Evolutionary conservation across 495 filamentous ascomycete genomes (phyloP).

Genomic region (Daldinia concentrica): DNA sequence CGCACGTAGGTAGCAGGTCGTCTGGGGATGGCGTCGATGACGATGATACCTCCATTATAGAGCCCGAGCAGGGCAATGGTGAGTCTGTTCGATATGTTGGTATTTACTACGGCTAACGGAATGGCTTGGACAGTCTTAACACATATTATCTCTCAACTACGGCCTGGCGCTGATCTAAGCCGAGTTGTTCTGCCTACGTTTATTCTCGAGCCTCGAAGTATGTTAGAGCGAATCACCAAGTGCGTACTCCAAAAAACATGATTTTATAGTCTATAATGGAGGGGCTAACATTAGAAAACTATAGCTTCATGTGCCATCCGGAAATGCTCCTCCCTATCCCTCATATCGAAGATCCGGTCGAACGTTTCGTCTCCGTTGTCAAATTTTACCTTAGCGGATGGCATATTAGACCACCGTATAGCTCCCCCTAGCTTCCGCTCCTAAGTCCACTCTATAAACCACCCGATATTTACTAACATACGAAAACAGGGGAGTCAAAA

Average conservation of each 20-base stretch:
- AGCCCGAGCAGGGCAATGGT: conserved; percentile 80
- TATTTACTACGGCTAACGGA: neutral
- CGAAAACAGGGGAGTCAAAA: conserved; percentile 88
- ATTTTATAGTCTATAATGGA: neutral
- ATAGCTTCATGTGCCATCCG: conserved; percentile 98
- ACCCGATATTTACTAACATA: conserved; percentile 32
- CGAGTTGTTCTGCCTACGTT: conserved; percentile 96
- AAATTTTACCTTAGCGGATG: conserved; percentile 98
- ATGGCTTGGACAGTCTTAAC: conserved; percentile 70
- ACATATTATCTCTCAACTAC: conserved; percentile 96
- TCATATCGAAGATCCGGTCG: conserved; percentile 85
- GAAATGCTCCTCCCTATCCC: conserved; percentile 92
- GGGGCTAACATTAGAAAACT: conserved; percentile 39
- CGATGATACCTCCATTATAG: conserved; percentile 79
- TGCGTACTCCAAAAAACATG: conserved; percentile 51
- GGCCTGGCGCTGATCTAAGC: conserved; percentile 94
- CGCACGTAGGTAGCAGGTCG: conserved; percentile 57
- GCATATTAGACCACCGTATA: conserved; percentile 97
- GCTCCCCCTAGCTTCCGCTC: conserved; percentile 44
- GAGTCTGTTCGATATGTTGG: conserved; percentile 40
- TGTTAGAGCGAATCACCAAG: conserved; percentile 99
- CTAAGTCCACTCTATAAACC: neutral
- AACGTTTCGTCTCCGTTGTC: conserved; percentile 92
- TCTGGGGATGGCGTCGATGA: conserved; percentile 61
- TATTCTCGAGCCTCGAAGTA: conserved; percentile 95